Percentiles rank a stretch among this genome's conserved stretches.
Conservation (phyloP, 192 early-diverging fungal genomes). For the Rhizophlyctis rosea region DNA sequence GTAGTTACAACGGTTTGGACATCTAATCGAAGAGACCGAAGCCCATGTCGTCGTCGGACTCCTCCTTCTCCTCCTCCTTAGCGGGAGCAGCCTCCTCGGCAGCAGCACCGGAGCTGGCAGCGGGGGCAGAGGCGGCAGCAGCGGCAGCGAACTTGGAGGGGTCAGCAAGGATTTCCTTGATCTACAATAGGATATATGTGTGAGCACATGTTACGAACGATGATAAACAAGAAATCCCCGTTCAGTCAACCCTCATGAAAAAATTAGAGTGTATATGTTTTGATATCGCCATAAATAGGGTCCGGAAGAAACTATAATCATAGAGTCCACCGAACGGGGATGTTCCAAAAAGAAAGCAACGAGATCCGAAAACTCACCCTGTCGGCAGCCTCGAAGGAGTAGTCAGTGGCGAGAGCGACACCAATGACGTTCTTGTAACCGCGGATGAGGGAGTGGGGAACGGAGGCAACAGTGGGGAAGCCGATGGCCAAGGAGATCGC, state of each 20-base stretch:
- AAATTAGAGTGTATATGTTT: constrained; percentile 70
- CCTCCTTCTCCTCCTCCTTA: constrained; percentile 69
- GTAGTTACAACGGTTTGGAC: too few relatives aligned
- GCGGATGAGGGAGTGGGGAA: constrained; percentile 96
- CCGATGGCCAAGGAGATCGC: constrained; percentile 73
- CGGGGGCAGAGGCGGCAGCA: constrained; percentile 69
- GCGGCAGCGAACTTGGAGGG: constrained; percentile 84
- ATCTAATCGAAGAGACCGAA: too few relatives aligned
- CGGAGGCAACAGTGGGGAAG: constrained; percentile 63
- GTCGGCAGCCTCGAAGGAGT: constrained; percentile 87
- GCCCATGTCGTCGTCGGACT: constrained; percentile 88
- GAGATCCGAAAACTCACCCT: constrained; percentile 47
- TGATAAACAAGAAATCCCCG: constrained; percentile 1
- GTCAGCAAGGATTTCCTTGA: constrained; percentile 94
- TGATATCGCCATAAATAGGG: constrained; percentile 30
- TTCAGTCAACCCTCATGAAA: constrained; percentile 52
- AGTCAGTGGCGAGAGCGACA: constrained; percentile 81
- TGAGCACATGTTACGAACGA: constrained; percentile 16
- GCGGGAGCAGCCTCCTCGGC: constrained; percentile 52
- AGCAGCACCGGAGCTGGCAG: constrained; percentile 53
- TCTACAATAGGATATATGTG: constrained; percentile 37
- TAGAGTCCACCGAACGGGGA: not conserved
- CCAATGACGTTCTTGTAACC: constrained; percentile 96
- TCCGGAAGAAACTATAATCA: constrained; percentile 21
- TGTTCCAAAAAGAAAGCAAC: constrained; percentile 4